Percentiles rank a stretch among this genome's conserved stretches.
Evolutionary conservation across 306 rosid species (phyloP).

Genomic region (Biancaea sappan): DNA sequence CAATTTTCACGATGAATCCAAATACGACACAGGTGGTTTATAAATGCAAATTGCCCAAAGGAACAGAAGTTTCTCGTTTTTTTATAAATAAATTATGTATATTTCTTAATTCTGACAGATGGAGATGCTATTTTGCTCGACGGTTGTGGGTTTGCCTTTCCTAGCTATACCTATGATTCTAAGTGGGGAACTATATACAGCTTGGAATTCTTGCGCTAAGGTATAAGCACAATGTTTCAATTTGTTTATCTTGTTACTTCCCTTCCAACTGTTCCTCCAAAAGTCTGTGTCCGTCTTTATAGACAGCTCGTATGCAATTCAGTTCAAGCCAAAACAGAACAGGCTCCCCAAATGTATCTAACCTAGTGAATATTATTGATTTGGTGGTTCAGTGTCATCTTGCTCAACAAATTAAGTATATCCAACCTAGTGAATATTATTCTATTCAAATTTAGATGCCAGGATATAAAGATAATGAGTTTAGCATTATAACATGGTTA

Average conservation of each 20-base stretch:
- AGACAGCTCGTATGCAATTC: background rate
- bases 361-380: no score
- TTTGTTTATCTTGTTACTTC: background rate
- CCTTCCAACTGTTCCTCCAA: background rate
- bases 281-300: background rate
- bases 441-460: background rate
- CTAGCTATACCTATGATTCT: constrained; percentile 59
- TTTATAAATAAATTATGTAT: background rate
- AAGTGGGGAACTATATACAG: constrained; percentile 61
- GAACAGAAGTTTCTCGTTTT: background rate
- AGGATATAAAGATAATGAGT: background rate
- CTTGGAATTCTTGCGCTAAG: constrained; percentile 66
- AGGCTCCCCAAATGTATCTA: no score
- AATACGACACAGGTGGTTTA: constrained; percentile 57
- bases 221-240: constrained; percentile 11
- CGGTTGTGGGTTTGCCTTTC: constrained; percentile 64
- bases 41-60: background rate
- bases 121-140: constrained; percentile 73
- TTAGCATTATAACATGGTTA: background rate
- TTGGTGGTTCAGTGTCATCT: background rate
- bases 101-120: constrained; percentile 38
- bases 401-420: no score
- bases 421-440: background rate
- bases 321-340: no score
- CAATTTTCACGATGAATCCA: constrained; percentile 61